Evolutionary conservation across 2,329 filamentous ascomycete species (phyloP).

Genomic region (Aspergillus sp.): DNA sequence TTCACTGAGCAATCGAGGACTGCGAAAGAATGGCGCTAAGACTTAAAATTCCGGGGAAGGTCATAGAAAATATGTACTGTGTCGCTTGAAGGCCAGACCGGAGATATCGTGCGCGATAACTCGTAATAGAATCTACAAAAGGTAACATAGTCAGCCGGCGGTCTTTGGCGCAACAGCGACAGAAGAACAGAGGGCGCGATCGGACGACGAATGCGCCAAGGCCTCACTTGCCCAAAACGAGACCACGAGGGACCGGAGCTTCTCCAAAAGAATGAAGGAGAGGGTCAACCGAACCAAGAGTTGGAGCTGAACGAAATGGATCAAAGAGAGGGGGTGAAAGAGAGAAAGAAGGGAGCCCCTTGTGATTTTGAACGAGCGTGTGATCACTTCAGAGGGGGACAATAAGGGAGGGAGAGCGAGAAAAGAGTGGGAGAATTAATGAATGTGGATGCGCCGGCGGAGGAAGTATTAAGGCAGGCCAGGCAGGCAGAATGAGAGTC

Average conservation of each 20-base stretch:
- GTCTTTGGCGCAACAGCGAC: conserved; percentile 8
- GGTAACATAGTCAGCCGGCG: conserved; percentile 11
- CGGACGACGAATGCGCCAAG: conserved; percentile 8
- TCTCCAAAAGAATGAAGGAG: conserved; percentile 19
- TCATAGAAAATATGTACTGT: conserved; percentile 5
- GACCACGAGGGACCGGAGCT: conserved; percentile 11
- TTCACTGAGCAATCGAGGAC: background rate
- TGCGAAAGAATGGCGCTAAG: conserved; percentile 1
- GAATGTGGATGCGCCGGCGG: background rate
- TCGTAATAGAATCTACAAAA: background rate
- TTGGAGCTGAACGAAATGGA: background rate
- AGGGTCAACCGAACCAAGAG: conserved; percentile 1
- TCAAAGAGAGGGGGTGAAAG: background rate
- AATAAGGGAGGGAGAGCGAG: background rate
- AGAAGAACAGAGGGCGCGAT: conserved; percentile 12
- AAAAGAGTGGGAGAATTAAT: background rate
- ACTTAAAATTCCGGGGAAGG: background rate
- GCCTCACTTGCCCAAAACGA: conserved; percentile 9
- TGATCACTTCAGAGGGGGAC: background rate
- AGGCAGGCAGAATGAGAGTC: background rate
- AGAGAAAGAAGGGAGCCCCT: background rate
- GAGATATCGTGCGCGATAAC: background rate
- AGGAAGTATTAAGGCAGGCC: background rate
- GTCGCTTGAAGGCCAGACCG: background rate
- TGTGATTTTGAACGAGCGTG: background rate